A percentile compares a stretch with the other conserved stretches of the same genome.
phyloP scores from a whole-genome alignment of 2,329 filamentous ascomycete species.

The Bimuria novae-zelandiae region DNA sequence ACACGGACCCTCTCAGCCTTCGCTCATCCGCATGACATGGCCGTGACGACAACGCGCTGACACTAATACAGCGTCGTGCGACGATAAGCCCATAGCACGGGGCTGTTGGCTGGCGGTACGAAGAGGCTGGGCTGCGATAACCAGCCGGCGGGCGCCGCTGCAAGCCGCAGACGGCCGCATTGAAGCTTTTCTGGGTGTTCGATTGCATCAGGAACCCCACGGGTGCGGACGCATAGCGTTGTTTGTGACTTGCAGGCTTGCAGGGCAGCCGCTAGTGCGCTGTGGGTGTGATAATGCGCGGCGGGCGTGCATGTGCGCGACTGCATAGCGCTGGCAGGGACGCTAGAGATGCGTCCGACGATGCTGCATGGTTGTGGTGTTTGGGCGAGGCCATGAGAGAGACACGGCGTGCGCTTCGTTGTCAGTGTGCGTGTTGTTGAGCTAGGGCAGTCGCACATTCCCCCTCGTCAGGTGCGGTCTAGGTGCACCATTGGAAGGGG shows the following conservation, averaged over 20 bases:
- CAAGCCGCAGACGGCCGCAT: not conserved
- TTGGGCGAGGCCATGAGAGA: not conserved
- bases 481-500: too few species aligned
- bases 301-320: not conserved
- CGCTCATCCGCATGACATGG: too few species aligned
- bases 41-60: too few species aligned
- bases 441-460: too few species aligned
- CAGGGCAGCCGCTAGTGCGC: not conserved
- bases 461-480: too few species aligned
- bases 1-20: too few species aligned
- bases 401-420: too few species aligned
- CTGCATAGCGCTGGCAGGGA: too few species aligned
- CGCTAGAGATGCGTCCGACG: not conserved
- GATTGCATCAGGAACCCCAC: not conserved
- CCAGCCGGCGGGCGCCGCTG: too few species aligned
- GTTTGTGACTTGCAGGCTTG: not conserved
- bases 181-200: slow-evolving; percentile 1
- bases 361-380: not conserved
- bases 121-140: too few species aligned
- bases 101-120: not conserved
- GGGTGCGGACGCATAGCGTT: not conserved
- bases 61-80: not conserved
- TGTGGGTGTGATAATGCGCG: not conserved
- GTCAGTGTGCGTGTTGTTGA: too few species aligned
- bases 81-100: not conserved